Evolutionary conservation across 192 early-diverging fungal species (phyloP).

Genomic region (Podila epicladia): DNA sequence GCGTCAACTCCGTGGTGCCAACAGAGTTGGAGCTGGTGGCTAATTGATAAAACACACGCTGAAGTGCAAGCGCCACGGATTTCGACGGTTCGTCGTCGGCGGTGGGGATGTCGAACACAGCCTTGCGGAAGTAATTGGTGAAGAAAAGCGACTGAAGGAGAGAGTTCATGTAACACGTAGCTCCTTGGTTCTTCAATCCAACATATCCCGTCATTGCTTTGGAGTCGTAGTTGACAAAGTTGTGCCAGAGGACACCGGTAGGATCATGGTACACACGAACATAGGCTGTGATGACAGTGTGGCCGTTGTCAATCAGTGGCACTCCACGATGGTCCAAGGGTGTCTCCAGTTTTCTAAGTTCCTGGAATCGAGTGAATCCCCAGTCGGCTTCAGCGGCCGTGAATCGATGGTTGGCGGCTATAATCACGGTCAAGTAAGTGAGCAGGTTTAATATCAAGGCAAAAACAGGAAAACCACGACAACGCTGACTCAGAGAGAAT

Average conservation of each 20-base stretch:
- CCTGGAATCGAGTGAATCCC: constrained; percentile 90
- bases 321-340: constrained; percentile 52
- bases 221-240: constrained; percentile 92
- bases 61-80: constrained; percentile 89
- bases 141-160: constrained; percentile 95
- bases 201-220: constrained; percentile 91
- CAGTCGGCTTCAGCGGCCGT: constrained; percentile 86
- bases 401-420: constrained; percentile 84
- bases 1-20: constrained; percentile 94
- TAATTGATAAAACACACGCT: constrained; percentile 94
- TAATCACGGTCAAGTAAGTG: neutral
- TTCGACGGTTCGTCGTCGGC: constrained; percentile 86
- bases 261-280: constrained; percentile 85
- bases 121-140: constrained; percentile 93
- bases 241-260: constrained; percentile 95
- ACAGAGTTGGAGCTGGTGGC: constrained; percentile 78
- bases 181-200: constrained; percentile 96
- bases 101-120: constrained; percentile 93
- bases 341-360: constrained; percentile 58
- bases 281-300: constrained; percentile 72
- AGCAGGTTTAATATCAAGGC: neutral
- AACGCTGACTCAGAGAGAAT: neutral
- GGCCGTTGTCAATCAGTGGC: constrained; percentile 75
- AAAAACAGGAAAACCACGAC: neutral
- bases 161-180: constrained; percentile 99